Conservation (phyloP, 495 filamentous ascomycete species). For the Letharia columbiana region DNA sequence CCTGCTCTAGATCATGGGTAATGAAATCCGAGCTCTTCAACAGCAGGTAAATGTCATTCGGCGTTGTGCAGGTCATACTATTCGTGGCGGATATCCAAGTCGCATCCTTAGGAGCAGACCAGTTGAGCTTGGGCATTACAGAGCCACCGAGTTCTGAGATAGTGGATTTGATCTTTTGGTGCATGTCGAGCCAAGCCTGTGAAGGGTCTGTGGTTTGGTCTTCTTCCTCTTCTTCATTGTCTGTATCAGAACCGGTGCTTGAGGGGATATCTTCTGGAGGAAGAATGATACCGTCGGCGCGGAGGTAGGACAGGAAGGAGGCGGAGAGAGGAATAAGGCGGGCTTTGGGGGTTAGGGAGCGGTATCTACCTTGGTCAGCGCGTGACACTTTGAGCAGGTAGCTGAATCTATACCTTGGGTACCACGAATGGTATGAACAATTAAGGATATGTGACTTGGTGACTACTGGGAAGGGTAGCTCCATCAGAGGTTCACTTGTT, state of each 20-base stretch:
- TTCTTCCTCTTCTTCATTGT: slow-evolving; percentile 29
- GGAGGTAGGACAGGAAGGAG: slow-evolving; percentile 77
- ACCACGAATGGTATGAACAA: slow-evolving; percentile 91
- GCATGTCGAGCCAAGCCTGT: slow-evolving; percentile 57
- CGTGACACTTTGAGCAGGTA: background rate
- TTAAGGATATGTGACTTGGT: slow-evolving; percentile 79
- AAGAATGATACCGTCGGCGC: slow-evolving; percentile 85
- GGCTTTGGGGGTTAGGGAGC: slow-evolving; percentile 71
- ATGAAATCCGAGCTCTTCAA: slow-evolving; percentile 90
- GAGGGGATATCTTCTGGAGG: slow-evolving; percentile 44
- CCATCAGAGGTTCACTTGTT: slow-evolving; percentile 19
- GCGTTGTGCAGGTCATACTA: slow-evolving; percentile 73
- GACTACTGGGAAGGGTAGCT: slow-evolving; percentile 71
- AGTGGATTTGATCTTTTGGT: slow-evolving; percentile 61
- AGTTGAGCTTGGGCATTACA: slow-evolving; percentile 89
- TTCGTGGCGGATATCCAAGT: slow-evolving; percentile 91
- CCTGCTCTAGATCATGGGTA: slow-evolving; percentile 86
- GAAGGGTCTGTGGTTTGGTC: slow-evolving; percentile 51
- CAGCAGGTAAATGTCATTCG: slow-evolving; percentile 88
- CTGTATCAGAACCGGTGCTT: slow-evolving; percentile 34
- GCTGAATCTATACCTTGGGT: slow-evolving; percentile 51
- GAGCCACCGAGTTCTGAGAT: slow-evolving; percentile 74
- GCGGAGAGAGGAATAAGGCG: slow-evolving; percentile 66
- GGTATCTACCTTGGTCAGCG: slow-evolving; percentile 49
- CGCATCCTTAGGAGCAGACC: slow-evolving; percentile 94